Evolutionary conservation across 208 protist genomes (phyloP), one percentile per base, ranked within the genome.

Genomic region (Willaertia magna): DNA sequence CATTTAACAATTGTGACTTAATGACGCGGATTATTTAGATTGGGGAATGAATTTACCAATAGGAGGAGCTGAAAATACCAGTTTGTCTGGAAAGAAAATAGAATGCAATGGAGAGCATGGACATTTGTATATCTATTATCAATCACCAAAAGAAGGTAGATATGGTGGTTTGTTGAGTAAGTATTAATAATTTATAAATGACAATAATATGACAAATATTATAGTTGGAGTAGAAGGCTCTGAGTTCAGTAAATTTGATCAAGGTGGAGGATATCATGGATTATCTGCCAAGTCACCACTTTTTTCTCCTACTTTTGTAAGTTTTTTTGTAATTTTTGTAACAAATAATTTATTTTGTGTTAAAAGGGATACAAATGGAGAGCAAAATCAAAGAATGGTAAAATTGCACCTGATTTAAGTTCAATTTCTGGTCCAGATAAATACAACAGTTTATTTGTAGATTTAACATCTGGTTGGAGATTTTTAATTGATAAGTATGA

Each of bases 341-440:
- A n/a, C n/a, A n/a, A n/a, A n/a, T n/a, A n/a, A n/a, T n/a, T n/a
- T n/a, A n/a, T n/a, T n/a, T n/a, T n/a, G n/a, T n/a, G n/a, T n/a
- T n/a, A n/a, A n/a, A n/a, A n/a, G n/a, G n/a, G 78, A 47, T 83
- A 55, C n/a, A 83, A 83, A 22, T 83, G 78, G 78, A 49, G 46
- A 49, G 34, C 3, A 11, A 83, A 83, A 2, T 4, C 34, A 22
- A 18, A 42, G 18, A 1, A 39, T 43, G 2, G 11, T 43, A n/a
- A n/a, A n/a, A n/a, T n/a, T n/a, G n/a, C n/a, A n/a, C n/a, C n/a
- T n/a, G 44, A 55, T 42, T 22, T 83, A 14, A 48, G n/a, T 55
- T 6, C 3, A 4, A 14, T 55, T 40, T 0, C 12, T 39, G 46
- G 78, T 43, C 78, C 78, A 26, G 46, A 39, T 4, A 83, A 83